Evolutionary conservation across 2,329 filamentous ascomycete genomes (phyloP), one percentile per base, ranked within the genome.

Genomic region (Penicillium sp.): DNA sequence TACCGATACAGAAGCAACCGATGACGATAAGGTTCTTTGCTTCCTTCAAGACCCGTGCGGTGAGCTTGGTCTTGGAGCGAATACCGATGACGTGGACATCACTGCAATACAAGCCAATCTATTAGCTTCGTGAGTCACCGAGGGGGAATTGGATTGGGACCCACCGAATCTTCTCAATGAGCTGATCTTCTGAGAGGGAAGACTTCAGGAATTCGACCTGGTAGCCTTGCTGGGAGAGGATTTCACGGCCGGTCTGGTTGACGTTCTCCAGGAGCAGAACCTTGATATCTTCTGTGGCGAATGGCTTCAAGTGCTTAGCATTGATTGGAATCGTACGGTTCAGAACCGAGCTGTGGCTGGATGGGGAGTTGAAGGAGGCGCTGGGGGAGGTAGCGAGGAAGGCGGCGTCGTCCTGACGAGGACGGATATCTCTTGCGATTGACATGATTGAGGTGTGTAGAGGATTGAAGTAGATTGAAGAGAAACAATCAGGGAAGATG

Each of bases 1-100:
- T 99, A 65, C 94, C 94, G 69, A 99, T 99, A 77, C 94, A 99
- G 84, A 99, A 99, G 81, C 94, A 99, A 60, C 94, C 94, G 68
- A 97, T 86, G 61, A 97, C 94, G 58, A 97, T 89, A 54, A 99
- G 84, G 75, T 97, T 96, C 80, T 93, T 95, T 55, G 94, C 94
- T 74, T 95, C 88, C 56, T 86, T 84, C 60, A 99, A 84, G 29
- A 99, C 90, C 70, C 87, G 88, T 62, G 89, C 88, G 9, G 87
- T 93, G 73, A 99, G 85, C 80, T 94, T 96, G 35, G 94, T 99
- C 82, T 99, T 99, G 59, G 93, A 97, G 64, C 94, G 90, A 69
- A 99, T 97, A 65, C 94, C 94, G 73, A 99, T 94, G 70, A 97
- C 94, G 73, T 99, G 94, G 29, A 97, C 90, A 73, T 97, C 90